Evolutionary conservation across 768 basidiomycete genomes (phyloP), one percentile per base, ranked within the genome.

Genomic region (Pholiota conissans): DNA sequence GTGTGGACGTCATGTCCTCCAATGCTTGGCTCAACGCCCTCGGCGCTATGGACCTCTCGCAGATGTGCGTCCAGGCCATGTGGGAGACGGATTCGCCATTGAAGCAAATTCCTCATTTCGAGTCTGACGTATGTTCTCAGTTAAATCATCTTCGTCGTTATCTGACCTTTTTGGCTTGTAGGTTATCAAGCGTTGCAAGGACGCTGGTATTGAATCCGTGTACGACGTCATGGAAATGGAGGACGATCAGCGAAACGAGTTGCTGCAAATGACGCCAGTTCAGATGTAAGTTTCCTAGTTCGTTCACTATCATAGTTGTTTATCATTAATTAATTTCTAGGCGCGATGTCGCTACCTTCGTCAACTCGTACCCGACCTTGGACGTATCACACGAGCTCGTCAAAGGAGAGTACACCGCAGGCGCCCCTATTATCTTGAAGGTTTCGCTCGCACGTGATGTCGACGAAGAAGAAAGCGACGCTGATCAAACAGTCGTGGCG

Each of bases 141-240:
- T 53, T 49, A 32, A 16, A 34, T 24, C 35, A 9, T 32, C 54
- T 29, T 16, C 5, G 46, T 1, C 42, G 4, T 45, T 6, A 14
- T 27, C 14, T 26, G 60, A 20, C 20, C 47, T 18, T 26, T 22
- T 13, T 51, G 52, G 27, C 53, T 61, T 34, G 14, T 35, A 92
- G 89, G 86, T 90, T 40, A 77, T 98, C 68, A 83, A 86, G 66
- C 85, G 95, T 9, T 98, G 95, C 77, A 90, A 90, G 68, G 84
- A 80, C 0, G 90, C 87, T 6, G 83, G 83, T 7, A 78, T 97
- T 53, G 92, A 93, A 58, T 90, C 91, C 1, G 95, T 99, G 0
- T 97, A 98, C 69, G 97, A 98, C 69, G 82, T 98, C 60, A 97
- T 98, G 92, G 97, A 98, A 71, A 86, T 98, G 86, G 97, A 98